phyloP scores from a whole-genome alignment of 139 green algal genomes.

The Coccomyxa sp. region DNA sequence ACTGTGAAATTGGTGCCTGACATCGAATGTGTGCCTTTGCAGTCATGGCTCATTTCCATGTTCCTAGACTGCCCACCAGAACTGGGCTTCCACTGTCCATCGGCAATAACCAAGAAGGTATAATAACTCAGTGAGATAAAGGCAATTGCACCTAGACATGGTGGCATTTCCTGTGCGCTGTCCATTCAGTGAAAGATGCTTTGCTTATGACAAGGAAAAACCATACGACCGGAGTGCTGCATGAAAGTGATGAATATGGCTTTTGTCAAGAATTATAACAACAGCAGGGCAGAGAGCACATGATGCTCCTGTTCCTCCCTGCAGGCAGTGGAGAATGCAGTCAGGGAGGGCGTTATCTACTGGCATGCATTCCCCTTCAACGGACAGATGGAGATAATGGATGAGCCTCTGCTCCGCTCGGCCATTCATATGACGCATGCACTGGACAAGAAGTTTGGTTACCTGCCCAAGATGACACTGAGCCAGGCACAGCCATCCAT shows the following conservation, averaged over 20 bases:
- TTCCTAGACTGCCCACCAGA: constrained; percentile 54
- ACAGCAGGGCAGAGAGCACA: constrained; percentile 12
- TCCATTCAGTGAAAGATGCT: too few species aligned
- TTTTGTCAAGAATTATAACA: too few species aligned
- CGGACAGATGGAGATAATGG: constrained; percentile 47
- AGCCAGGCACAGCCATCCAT: constrained; percentile 29
- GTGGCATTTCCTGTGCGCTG: too few species aligned
- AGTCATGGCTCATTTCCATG: constrained; percentile 49
- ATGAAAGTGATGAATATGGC: not conserved
- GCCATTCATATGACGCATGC: constrained; percentile 43
- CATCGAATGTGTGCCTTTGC: constrained; percentile 6
- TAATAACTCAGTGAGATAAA: too few species aligned
- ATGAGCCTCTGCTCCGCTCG: constrained; percentile 30
- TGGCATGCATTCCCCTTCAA: constrained; percentile 67
- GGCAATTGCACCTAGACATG: too few species aligned
- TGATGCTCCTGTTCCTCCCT: constrained; percentile 17
- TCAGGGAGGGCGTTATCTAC: constrained; percentile 22
- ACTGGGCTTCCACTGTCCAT: constrained; percentile 52
- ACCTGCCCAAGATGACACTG: constrained; percentile 36
- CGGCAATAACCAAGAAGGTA: not conserved
- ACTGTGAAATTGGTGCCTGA: not conserved
- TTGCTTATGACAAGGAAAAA: too few species aligned
- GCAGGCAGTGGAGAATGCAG: constrained; percentile 13
- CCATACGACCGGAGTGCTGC: too few species aligned
- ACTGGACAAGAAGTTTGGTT: constrained; percentile 39